Percentiles rank a stretch among this genome's conserved stretches.
These are phyloP conservation scores for Tephrocybe sp. DNA, from an alignment of 768 basidiomycete genomes.

Conservation along the genomic window DNA sequence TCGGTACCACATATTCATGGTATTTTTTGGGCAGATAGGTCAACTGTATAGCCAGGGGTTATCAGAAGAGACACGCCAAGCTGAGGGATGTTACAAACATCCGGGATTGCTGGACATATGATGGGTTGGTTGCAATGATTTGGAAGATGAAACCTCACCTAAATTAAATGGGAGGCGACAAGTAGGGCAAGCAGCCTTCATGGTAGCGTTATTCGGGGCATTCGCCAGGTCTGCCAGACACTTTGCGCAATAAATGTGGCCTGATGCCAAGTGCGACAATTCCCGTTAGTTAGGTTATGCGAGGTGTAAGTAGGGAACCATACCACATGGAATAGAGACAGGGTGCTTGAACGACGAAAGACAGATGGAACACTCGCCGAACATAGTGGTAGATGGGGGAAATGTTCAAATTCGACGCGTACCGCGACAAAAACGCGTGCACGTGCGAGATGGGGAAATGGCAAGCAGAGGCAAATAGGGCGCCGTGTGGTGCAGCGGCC, in stretches of 20 bases:
- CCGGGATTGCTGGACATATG: constrained; percentile 37
- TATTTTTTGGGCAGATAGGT: constrained; percentile 48
- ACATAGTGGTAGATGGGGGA: constrained; percentile 17
- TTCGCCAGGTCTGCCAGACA: constrained; percentile 52
- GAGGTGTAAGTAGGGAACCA: constrained; percentile 13
- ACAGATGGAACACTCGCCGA: constrained; percentile 55
- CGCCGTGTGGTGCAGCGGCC: background rate
- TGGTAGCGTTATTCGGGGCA: constrained; percentile 27
- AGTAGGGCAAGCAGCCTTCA: constrained; percentile 54
- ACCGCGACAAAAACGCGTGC: constrained; percentile 5
- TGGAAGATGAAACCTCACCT: constrained; percentile 34
- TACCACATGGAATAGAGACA: constrained; percentile 64
- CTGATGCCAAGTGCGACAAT: too few species aligned
- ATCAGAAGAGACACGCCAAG: background rate
- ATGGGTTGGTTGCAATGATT: background rate
- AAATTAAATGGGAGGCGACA: constrained; percentile 58
- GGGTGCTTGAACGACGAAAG: constrained; percentile 51
- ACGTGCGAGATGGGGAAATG: background rate
- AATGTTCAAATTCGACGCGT: background rate
- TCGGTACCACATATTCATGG: constrained; percentile 44
- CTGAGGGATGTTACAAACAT: constrained; percentile 23
- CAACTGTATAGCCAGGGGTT: constrained; percentile 3
- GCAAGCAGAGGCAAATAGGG: constrained; percentile 9
- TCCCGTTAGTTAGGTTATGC: constrained; percentile 5
- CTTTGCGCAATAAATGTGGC: constrained; percentile 62